phyloP scores from a whole-genome alignment of 306 rosid species.

The Phaseolus lunatus region DNA sequence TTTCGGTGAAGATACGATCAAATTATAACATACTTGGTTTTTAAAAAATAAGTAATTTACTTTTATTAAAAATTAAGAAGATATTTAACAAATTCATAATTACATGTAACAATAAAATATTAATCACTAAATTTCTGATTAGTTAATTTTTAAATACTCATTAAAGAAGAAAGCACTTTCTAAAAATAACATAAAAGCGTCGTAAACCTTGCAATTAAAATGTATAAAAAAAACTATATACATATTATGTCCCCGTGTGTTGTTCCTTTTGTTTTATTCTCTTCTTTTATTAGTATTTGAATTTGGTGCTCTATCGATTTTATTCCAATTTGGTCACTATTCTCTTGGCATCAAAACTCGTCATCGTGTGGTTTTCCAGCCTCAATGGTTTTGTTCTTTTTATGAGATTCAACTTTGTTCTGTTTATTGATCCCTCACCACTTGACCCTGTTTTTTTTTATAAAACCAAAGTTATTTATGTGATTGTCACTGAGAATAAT shows the following conservation, averaged over 20 bases:
- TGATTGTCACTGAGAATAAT: background rate
- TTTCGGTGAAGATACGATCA: too few relatives aligned
- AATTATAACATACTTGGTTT: too few relatives aligned
- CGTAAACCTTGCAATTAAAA: background rate
- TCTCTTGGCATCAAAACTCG: background rate
- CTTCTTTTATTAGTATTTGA: background rate
- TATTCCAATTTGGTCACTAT: conserved; percentile 25
- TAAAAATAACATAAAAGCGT: background rate
- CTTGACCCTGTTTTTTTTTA: background rate
- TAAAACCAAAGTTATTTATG: background rate
- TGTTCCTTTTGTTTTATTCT: background rate
- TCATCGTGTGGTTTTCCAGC: conserved; percentile 6
- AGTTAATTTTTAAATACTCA: too few relatives aligned
- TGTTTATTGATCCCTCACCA: conserved; percentile 36
- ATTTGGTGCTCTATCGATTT: background rate
- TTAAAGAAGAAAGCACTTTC: too few relatives aligned
- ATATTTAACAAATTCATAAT: too few relatives aligned
- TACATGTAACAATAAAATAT: too few relatives aligned
- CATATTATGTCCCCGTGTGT: background rate
- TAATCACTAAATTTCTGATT: too few relatives aligned
- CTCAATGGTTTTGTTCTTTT: background rate
- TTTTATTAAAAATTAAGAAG: too few relatives aligned
- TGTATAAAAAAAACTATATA: background rate
- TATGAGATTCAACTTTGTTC: conserved; percentile 28
- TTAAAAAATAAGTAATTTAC: too few relatives aligned